Conservation (phyloP, 805 yeast species). For the Clavispora santaluciae region DNA sequence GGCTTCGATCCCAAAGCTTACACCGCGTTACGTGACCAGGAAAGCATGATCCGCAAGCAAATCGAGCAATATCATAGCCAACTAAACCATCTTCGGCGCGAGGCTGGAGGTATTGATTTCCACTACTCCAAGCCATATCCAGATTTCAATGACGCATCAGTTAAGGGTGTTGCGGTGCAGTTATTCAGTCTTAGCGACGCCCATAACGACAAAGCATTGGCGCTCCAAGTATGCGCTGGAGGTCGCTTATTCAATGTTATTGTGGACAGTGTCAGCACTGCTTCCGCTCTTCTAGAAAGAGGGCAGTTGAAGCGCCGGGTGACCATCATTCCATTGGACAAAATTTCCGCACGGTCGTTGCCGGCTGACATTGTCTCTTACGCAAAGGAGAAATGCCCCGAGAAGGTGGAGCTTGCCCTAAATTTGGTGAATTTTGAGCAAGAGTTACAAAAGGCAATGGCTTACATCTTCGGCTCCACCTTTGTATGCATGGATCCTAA, state of each 20-base stretch:
- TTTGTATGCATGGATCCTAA: constrained; percentile 83
- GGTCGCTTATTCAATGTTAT: constrained; percentile 84
- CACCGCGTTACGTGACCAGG: constrained; percentile 42
- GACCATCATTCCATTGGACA: constrained; percentile 88
- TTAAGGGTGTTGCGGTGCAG: constrained; percentile 88
- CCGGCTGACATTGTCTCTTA: constrained; percentile 47
- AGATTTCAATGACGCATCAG: constrained; percentile 54
- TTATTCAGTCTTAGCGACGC: constrained; percentile 60
- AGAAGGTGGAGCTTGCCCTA: constrained; percentile 84
- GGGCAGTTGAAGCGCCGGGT: constrained; percentile 79
- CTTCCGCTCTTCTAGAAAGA: constrained; percentile 71
- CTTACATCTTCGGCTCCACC: constrained; percentile 86
- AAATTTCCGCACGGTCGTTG: constrained; percentile 61
- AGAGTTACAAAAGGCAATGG: constrained; percentile 77
- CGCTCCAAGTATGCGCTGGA: constrained; percentile 93
- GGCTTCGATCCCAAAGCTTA: constrained; percentile 55
- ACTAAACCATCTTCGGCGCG: constrained; percentile 53
- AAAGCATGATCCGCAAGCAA: constrained; percentile 23
- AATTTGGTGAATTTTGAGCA: constrained; percentile 70
- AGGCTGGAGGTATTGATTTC: constrained; percentile 71
- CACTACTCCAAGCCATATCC: constrained; percentile 61
- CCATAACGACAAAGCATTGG: constrained; percentile 61
- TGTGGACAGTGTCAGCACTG: constrained; percentile 82
- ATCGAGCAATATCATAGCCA: constrained; percentile 35
- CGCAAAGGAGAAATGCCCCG: constrained; percentile 78